Base-by-base conservation (phyloP, 176 grass and related monocot genomes). In the Oryza officinalis region DNA sequence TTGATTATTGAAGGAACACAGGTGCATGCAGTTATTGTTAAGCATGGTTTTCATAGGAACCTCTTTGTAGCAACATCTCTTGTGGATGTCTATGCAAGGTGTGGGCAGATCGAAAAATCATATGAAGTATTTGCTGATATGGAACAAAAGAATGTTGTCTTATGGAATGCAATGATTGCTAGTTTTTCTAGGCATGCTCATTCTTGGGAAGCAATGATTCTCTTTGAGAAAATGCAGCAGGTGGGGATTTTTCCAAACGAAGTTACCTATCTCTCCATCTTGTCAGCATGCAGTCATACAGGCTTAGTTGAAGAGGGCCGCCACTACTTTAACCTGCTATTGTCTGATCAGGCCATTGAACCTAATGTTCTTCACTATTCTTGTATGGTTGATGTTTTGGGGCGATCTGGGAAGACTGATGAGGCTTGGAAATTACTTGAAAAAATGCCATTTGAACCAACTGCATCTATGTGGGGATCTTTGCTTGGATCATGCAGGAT, bases 161-260 rank as follows among this genome's bases (percentile, higher is more conserved):
- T 94, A 33, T 94, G 93, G 90, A 92, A 94, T 86, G 75, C 85
- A 83, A 88, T 90, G 89, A 81, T 92, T 18, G 45, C 85, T 65
- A 86, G 87, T 83, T 90, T 90, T 84, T 86, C 90, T 8, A 88
- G 76, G 76, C 93, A 92, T 90, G 87, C 82, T 37, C 79, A 74
- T 69, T 81, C 61, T 54, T 73, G 60, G 66, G 90, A 94, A 90
- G 87, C 79, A 67, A 92, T 94, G 90, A 81, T 92, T 65, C 87
- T 94, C 66, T 92, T 92, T 81, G 87, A 94, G 87, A 94, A 94
- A 90, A 92, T 92, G 90, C 90, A 84, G 33, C 85, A 88, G 79
- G 28, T 61, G 35, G 71, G 67, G 27, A 66, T 81, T 74, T 89
- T 77, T 13, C 93, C 85, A 4, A 90, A 90, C 64, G 90, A 94